phyloP scores from a whole-genome alignment of 2,329 filamentous ascomycete species.

The Epichloe hybrida region DNA sequence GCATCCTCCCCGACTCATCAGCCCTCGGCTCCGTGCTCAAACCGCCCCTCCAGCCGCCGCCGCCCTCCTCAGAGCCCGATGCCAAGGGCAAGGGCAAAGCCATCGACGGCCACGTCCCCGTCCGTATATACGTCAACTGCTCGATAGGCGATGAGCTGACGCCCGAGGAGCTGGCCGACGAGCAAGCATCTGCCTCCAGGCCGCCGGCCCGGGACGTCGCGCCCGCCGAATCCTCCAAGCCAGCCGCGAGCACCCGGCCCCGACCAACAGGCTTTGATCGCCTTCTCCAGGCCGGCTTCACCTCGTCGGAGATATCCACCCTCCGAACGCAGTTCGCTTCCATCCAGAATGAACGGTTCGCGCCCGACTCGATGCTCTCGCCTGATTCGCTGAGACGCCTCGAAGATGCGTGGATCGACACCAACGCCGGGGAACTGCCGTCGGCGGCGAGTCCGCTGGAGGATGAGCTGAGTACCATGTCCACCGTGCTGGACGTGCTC shows the following conservation, averaged over 20 bases:
- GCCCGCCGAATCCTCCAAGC: constrained; percentile 10
- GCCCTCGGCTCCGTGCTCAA: constrained; percentile 57
- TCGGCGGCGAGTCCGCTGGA: constrained; percentile 23
- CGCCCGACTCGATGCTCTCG: constrained; percentile 78
- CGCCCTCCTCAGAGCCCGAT: constrained; percentile 19
- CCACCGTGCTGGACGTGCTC: constrained; percentile 61
- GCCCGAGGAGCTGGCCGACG: constrained; percentile 52
- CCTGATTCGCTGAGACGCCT: constrained; percentile 61
- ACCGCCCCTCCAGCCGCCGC: constrained; percentile 45
- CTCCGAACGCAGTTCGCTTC: constrained; percentile 80
- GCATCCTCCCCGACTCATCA: constrained; percentile 62
- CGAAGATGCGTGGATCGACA: constrained; percentile 87
- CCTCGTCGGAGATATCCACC: constrained; percentile 65
- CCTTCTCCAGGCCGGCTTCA: constrained; percentile 69
- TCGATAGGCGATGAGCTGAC: constrained; percentile 70
- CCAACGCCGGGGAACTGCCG: constrained; percentile 33
- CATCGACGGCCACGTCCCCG: constrained; percentile 16
- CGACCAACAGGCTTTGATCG: constrained; percentile 69
- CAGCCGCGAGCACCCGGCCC: constrained; percentile 15
- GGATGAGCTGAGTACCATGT: constrained; percentile 36
- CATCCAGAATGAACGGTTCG: constrained; percentile 69
- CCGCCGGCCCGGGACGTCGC: constrained; percentile 33
- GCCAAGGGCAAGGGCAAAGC: constrained; percentile 23
- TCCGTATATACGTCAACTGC: constrained; percentile 79
- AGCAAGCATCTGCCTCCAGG: constrained; percentile 36